Evolutionary conservation across 2,329 filamentous ascomycete genomes (phyloP).

Genomic region (Phyllosticta citribraziliensis): DNA sequence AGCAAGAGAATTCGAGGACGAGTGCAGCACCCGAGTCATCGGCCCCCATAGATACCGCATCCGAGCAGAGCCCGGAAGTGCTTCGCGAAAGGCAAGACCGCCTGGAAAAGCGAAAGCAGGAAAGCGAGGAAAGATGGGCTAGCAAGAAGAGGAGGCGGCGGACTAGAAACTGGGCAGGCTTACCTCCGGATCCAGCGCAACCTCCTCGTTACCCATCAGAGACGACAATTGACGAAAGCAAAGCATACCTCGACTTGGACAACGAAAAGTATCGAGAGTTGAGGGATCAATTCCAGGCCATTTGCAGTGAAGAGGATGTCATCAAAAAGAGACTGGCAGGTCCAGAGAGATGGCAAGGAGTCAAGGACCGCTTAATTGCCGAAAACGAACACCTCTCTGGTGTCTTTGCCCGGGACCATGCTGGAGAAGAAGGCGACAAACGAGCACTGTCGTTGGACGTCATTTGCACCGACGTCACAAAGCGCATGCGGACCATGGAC

Average conservation of each 20-base stretch:
- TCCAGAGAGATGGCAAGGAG: slow-evolving; percentile 61
- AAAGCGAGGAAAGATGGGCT: slow-evolving; percentile 53
- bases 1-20: background rate
- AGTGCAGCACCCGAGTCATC: background rate
- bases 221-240: slow-evolving; percentile 71
- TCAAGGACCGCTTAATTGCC: slow-evolving; percentile 57
- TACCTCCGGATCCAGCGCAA: slow-evolving; percentile 57
- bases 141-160: slow-evolving; percentile 58
- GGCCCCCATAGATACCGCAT: slow-evolving; percentile 1
- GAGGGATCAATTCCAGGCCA: slow-evolving; percentile 56
- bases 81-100: slow-evolving; percentile 46
- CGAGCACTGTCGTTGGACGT: slow-evolving; percentile 65
- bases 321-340: slow-evolving; percentile 69
- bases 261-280: slow-evolving; percentile 53
- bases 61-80: slow-evolving; percentile 36
- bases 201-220: slow-evolving; percentile 71
- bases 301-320: slow-evolving; percentile 58
- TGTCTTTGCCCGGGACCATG: slow-evolving; percentile 44
- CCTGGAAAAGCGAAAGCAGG: slow-evolving; percentile 44
- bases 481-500: slow-evolving; percentile 59
- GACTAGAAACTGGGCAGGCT: slow-evolving; percentile 56
- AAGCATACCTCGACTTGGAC: slow-evolving; percentile 57
- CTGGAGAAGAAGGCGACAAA: slow-evolving; percentile 24
- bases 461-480: slow-evolving; percentile 73
- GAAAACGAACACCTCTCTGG: slow-evolving; percentile 54